Evolutionary conservation across 2,329 filamentous ascomycete genomes (phyloP), one percentile per base, ranked within the genome.

Genomic region (Penicillium sp.): DNA sequence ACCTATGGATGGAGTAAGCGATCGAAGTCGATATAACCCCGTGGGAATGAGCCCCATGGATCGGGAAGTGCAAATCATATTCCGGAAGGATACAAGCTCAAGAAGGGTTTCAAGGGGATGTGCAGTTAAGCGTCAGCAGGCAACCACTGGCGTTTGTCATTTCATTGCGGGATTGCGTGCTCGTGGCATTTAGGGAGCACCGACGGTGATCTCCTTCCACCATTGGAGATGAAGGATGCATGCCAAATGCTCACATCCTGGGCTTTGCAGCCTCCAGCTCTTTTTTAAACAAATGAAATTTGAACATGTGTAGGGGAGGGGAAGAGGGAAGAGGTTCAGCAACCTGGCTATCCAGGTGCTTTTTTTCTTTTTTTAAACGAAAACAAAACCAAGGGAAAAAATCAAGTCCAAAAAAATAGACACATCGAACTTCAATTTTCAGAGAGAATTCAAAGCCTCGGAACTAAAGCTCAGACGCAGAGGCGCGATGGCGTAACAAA

Each of bases 131-230:
- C 61, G 39, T 51, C 31, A 50, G 53, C 63, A 65, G 63, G 62
- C 51, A 60, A 66, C 60, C 52, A 59, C 62, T 59, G 64, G 63
- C 59, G 50, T 57, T 48, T 70, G 69, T 65, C 70, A 74, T 74
- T 63, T 65, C 59, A 61, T 61, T 65, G 62, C 64, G 62, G 60
- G 68, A 73, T 74, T 69, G 71, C 72, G 72, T 74, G 72, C 70
- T 74, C 67, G 60, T 58, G 23, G 16, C 60, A 66, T 45, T 45
- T 31, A 58, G 44, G 59, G 59, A 55, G 31, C 44, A 50, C 51
- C 38, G 49, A 44, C 27, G 64, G 59, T 60, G 62, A 65, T 66
- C 64, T 64, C 60, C 53, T 58, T 40, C 51, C 55, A 21, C 47
- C 29, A 43, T 52, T 36, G 54, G 41, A n/a, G 39, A 52, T 44